Percentiles rank a stretch among this genome's conserved stretches.
phyloP scores from a whole-genome alignment of 345 rosid genomes.

The Moringa oleifera region DNA sequence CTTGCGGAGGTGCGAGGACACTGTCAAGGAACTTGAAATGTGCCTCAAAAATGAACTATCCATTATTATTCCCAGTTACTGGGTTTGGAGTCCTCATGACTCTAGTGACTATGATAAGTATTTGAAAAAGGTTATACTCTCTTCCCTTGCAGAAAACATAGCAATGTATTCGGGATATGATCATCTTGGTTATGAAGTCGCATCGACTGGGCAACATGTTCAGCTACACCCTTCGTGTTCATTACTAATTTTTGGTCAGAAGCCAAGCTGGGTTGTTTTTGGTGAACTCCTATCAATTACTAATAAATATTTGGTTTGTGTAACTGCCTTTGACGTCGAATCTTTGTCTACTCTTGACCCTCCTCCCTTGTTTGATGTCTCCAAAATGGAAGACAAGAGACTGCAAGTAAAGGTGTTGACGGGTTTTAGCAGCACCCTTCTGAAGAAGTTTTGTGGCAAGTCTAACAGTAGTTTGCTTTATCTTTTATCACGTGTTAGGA shows the following conservation, averaged over 20 bases:
- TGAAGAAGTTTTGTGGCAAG: constrained; percentile 79
- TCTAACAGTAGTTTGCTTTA: constrained; percentile 42
- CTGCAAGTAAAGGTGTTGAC: constrained; percentile 48
- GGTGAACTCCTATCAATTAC: constrained; percentile 60
- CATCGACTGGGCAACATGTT: constrained; percentile 61
- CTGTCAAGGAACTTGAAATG: constrained; percentile 60
- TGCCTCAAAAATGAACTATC: constrained; percentile 64
- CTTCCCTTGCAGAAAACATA: constrained; percentile 74
- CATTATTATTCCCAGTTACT: constrained; percentile 48
- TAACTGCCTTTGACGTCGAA: constrained; percentile 73
- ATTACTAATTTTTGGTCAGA: constrained; percentile 62
- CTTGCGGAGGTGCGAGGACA: constrained; percentile 83
- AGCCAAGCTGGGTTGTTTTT: constrained; percentile 89
- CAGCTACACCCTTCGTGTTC: constrained; percentile 88
- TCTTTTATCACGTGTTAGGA: constrained; percentile 47
- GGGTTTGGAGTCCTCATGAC: constrained; percentile 62
- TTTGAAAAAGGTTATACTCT: constrained; percentile 62
- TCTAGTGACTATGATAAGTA: constrained; percentile 33
- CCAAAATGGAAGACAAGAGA: constrained; percentile 44
- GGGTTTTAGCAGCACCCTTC: constrained; percentile 51
- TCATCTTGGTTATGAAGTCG: constrained; percentile 85
- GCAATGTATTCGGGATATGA: constrained; percentile 87
- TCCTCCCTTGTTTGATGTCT: constrained; percentile 64
- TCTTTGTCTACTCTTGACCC: constrained; percentile 49
- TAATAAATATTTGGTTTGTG: constrained; percentile 76